A percentile compares a stretch with the other conserved stretches of the same genome.
These are phyloP conservation scores for Pythium dissimile DNA, from an alignment of 352 stramenopile species.

Conservation along the genomic window DNA sequence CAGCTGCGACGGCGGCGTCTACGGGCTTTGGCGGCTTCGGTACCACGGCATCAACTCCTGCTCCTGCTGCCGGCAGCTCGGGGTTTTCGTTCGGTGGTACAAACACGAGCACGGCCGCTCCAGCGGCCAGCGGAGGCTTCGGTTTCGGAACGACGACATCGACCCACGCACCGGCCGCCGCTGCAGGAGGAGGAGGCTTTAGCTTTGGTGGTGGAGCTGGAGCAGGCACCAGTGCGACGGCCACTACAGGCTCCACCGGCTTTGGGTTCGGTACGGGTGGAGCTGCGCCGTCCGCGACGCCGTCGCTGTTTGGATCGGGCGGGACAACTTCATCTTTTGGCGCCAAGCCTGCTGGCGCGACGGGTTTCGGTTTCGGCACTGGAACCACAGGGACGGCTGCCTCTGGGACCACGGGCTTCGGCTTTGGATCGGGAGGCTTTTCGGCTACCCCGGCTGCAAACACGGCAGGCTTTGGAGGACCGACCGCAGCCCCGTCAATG, in stretches of 20 bases:
- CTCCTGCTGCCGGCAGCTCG: slow-evolving; percentile 23
- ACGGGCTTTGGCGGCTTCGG: slow-evolving; percentile 30
- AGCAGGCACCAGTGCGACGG: neutral
- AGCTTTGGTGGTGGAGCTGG: slow-evolving; percentile 36
- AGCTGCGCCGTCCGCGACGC: slow-evolving; percentile 5
- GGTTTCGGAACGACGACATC: slow-evolving; percentile 30
- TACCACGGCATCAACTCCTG: slow-evolving; percentile 9
- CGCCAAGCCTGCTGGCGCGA: neutral
- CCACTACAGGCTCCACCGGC: neutral
- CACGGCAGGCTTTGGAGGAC: slow-evolving; percentile 30
- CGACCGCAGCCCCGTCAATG: slow-evolving; percentile 17
- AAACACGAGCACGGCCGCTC: slow-evolving; percentile 18
- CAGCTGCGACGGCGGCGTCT: slow-evolving; percentile 13
- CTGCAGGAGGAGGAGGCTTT: slow-evolving; percentile 19
- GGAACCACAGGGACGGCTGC: slow-evolving; percentile 9
- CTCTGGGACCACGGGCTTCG: slow-evolving; percentile 7
- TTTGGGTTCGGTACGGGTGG: slow-evolving; percentile 19
- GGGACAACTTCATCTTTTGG: slow-evolving; percentile 7
- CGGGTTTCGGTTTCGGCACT: slow-evolving; percentile 21
- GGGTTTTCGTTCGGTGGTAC: slow-evolving; percentile 53
- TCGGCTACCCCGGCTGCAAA: slow-evolving; percentile 4
- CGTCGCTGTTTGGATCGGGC: slow-evolving; percentile 9
- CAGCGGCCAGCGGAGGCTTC: slow-evolving; percentile 19
- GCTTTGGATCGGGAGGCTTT: slow-evolving; percentile 27
- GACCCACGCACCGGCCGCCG: slow-evolving; percentile 15